Percentiles rank a stretch among this genome's conserved stretches.
These are phyloP conservation scores for Actinidia arguta DNA, from an alignment of 179 eudicot species.

Conservation along the genomic window DNA sequence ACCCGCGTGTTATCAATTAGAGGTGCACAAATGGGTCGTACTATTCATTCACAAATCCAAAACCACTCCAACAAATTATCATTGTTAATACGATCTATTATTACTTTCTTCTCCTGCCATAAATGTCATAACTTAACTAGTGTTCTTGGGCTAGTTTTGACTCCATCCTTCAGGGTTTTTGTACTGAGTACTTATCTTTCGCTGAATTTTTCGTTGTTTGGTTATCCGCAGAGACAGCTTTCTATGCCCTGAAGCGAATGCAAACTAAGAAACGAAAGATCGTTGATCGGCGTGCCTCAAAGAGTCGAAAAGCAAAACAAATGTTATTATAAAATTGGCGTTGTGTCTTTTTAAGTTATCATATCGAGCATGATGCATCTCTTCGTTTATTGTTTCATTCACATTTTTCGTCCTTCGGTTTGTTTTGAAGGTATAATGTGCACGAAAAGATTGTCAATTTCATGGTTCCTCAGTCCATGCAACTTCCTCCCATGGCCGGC, in stretches of 20 bases:
- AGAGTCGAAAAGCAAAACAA: constrained; percentile 74
- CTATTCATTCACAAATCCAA: too few relatives aligned
- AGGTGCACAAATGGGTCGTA: too few relatives aligned
- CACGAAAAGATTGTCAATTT: constrained; percentile 91
- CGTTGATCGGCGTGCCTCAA: constrained; percentile 93
- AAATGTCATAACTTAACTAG: background rate
- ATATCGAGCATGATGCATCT: background rate
- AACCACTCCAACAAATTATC: too few relatives aligned
- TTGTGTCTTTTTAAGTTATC: background rate
- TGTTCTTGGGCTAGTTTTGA: background rate
- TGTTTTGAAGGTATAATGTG: constrained; percentile 67
- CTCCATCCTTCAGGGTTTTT: background rate
- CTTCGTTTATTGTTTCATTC: background rate
- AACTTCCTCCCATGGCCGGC: constrained; percentile 70
- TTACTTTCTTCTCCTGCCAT: background rate
- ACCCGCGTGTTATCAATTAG: too few relatives aligned
- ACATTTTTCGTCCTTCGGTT: background rate
- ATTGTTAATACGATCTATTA: too few relatives aligned
- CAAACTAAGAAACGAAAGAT: constrained; percentile 89
- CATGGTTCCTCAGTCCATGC: constrained; percentile 84
- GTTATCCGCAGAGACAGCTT: constrained; percentile 61
- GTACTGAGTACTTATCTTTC: background rate
- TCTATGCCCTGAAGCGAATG: constrained; percentile 73
- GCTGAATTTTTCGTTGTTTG: constrained; percentile 1
- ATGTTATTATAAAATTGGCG: background rate